phyloP scores from a whole-genome alignment of 352 stramenopile species.

The Globisporangium yorkense region DNA sequence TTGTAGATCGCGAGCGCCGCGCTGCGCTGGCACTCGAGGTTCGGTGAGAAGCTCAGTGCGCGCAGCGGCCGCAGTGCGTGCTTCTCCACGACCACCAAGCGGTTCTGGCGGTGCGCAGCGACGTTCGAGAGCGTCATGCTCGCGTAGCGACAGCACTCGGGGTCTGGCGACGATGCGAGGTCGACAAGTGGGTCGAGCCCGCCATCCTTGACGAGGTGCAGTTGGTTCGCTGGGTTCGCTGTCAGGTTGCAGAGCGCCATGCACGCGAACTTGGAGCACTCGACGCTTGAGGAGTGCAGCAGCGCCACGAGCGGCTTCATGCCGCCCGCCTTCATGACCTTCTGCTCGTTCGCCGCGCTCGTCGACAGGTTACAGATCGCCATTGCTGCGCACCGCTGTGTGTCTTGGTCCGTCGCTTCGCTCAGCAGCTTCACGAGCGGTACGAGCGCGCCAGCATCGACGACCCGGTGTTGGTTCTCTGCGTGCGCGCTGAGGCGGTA shows the following conservation, averaged over 20 bases:
- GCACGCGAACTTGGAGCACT: slow-evolving; percentile 82
- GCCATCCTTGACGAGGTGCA: slow-evolving; percentile 81
- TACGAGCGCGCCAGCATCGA: slow-evolving; percentile 76
- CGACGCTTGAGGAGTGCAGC: slow-evolving; percentile 34
- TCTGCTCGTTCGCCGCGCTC: slow-evolving; percentile 62
- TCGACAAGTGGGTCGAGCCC: slow-evolving; percentile 77
- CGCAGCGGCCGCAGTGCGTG: slow-evolving; percentile 76
- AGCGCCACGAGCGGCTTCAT: slow-evolving; percentile 63
- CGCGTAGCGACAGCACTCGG: slow-evolving; percentile 85
- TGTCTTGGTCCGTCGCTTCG: slow-evolving; percentile 45
- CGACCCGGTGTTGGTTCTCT: slow-evolving; percentile 86
- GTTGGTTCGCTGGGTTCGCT: slow-evolving; percentile 87
- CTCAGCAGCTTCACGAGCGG: slow-evolving; percentile 67
- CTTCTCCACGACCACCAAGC: slow-evolving; percentile 84
- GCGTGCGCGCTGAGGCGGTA: slow-evolving; percentile 84
- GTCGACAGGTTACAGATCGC: slow-evolving; percentile 83
- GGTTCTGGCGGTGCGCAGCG: slow-evolving; percentile 84
- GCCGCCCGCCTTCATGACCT: slow-evolving; percentile 69
- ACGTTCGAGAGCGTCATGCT: slow-evolving; percentile 95
- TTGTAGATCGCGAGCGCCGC: slow-evolving; percentile 94
- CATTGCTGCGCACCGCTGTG: slow-evolving; percentile 77
- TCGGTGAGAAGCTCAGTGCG: slow-evolving; percentile 69
- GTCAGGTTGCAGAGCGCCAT: slow-evolving; percentile 96
- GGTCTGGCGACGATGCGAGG: slow-evolving; percentile 54
- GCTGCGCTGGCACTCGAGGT: slow-evolving; percentile 89